Conservation (phyloP, 495 filamentous ascomycete genomes). For the Penicillium coprophilum region DNA sequence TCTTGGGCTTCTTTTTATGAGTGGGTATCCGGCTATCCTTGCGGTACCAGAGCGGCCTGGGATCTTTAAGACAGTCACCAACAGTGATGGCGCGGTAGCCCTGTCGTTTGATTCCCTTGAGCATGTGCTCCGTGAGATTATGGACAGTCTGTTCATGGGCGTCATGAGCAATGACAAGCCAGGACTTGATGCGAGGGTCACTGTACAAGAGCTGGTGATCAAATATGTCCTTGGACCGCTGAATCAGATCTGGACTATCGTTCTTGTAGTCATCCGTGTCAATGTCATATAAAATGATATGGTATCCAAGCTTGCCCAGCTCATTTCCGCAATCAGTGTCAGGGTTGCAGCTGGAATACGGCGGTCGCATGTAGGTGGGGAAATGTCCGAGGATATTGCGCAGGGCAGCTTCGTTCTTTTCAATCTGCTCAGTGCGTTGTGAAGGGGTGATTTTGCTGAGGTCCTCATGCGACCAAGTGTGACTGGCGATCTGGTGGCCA, state of each 20-base stretch:
- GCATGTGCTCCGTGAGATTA: constrained; percentile 73
- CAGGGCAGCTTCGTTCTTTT: constrained; percentile 77
- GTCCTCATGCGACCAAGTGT: constrained; percentile 83
- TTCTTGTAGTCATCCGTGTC: constrained; percentile 80
- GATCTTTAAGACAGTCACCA: constrained; percentile 74
- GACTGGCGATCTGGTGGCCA: constrained; percentile 82
- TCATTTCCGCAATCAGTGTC: constrained; percentile 58
- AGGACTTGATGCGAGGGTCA: constrained; percentile 49
- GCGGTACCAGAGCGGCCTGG: constrained; percentile 69
- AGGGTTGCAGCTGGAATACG: constrained; percentile 68
- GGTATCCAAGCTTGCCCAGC: constrained; percentile 69
- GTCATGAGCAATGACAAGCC: constrained; percentile 75
- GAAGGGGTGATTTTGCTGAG: constrained; percentile 56
- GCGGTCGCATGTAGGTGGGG: constrained; percentile 84
- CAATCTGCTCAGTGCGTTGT: constrained; percentile 65
- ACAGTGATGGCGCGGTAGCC: constrained; percentile 72
- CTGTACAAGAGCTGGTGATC: constrained; percentile 47
- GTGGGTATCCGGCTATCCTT: constrained; percentile 28
- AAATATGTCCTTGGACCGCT: constrained; percentile 72
- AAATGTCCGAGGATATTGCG: constrained; percentile 77
- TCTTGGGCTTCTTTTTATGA: constrained; percentile 16
- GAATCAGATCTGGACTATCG: constrained; percentile 57
- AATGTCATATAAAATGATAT: constrained; percentile 71
- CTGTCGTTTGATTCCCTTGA: constrained; percentile 53
- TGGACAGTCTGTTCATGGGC: constrained; percentile 74